Evolutionary conservation across 164 flowering plant species (phyloP), one percentile per base, ranked within the genome.

Genomic region (Sextonia rubra): DNA sequence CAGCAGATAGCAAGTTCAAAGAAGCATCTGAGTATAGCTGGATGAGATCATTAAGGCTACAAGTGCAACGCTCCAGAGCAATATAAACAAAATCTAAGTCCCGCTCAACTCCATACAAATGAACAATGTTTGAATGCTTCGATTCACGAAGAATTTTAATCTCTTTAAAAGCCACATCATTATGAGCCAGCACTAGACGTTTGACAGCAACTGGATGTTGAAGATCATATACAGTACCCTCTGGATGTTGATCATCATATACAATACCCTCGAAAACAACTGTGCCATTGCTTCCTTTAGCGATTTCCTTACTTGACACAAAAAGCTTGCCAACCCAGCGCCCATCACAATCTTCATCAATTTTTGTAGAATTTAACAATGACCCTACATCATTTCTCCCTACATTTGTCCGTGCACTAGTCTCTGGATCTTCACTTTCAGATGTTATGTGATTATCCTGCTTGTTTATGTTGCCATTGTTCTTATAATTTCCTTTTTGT

Each of bases 241-340:
- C 60, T 5, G 18, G 18, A 17, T 56, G 60, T 17, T 56, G 60
- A n/a, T 56, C 22, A 17, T n/a, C 18, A 18, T 56, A 62, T 62
- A 86, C 44, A 20, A 74, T 72, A 71, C 99, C 99, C 79, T 95
- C 95, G 47, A 91, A 82, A 27, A 95, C 91, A 78, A 90, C 69
- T 2, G 98, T 95, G 15, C 99, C 99, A 80, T 92, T 93, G 82
- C 99, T 93, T 69, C 99, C 99, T 77, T 86, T 93, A 12, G 96
- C 98, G 75, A 95, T 95, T 80, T 88, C 96, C 65, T 26, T 81
- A 66, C 78, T 85, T 22, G 90, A 83, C 3, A 95, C 80, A 60
- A 83, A 72, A 49, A 93, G 67, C 68, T 86, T 90, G 75, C 97
- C 97, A 79, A 95, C 77, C 71, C 68, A 80, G 20, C 87, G 87